Evolutionary conservation across 169 alveolate species (phyloP), one percentile per base, ranked within the genome.

Genomic region (Cryptosporidium muris): DNA sequence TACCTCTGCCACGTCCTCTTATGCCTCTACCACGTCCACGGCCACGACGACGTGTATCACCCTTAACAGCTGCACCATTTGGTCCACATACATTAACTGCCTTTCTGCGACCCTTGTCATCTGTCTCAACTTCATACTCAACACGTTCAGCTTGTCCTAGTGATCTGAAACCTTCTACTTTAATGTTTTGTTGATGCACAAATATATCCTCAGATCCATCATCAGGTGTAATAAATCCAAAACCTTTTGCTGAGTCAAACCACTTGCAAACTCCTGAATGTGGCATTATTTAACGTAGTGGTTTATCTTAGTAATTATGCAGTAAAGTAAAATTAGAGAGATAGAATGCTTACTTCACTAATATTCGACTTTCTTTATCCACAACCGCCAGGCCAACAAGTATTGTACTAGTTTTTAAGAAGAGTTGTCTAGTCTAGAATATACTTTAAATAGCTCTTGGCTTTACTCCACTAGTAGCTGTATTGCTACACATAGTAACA

Each of bases 41-140:
- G 42, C 82, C 82, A 25, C 91, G 66, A 25, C 88, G 56, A 1
- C 80, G 42, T 45, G 49, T 54, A n/a, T 81, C 80, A 42, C 94
- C 95, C 81, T 85, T 80, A 16, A 92, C 95, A 45, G 82, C 90
- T 16, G 81, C 90, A 8, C 95, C 95, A 45, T 85, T 88, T 11
- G 94, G 94, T 5, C 95, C 95, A 48, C 94, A 91, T 53, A 92
- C 95, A 60, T 66, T 65, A 16, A 92, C 93, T 60, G 95, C 95
- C 89, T 92, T 92, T 64, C 90, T 67, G 47, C 92, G 90, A 37
- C 93, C 93, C 51, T 60, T 88, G 16, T 81, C 90, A 47, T 89
- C 93, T 25, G 91, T 63, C 56, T 89, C 90, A 34, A 92, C 85
- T 45, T 85, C 91, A 38, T 67, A 81, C 34, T 82, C 92, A 12